Evolutionary conservation across 2,329 filamentous ascomycete species (phyloP), one percentile per base, ranked within the genome.

Genomic region (Fusarium proliferatum): DNA sequence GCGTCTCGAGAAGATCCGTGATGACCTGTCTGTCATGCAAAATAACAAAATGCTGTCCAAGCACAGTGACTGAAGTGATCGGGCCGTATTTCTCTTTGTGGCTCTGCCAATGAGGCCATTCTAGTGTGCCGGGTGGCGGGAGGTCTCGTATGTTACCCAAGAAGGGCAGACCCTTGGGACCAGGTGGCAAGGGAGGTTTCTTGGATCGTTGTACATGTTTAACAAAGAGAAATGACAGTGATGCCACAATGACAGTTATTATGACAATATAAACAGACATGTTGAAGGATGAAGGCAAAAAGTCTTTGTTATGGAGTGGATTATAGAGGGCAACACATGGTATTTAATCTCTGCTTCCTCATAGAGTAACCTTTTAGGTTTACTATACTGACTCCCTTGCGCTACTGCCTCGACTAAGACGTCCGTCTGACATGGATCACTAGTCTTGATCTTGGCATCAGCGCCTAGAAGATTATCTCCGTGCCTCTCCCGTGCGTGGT

Each of bases 111-210:
- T 85, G 82, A 30, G 77, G 66, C 71, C 78, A 82, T 66, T 84
- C 82, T 5, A 73, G 73, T 5, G 69, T 66, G 1, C 80, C 81
- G 0, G 69, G 59, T 0, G 80, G 74, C 0, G 87, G 87, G 11
- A 89, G 75, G 65, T 88, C 86, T 0, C 70, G 69, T 9, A 88
- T 66, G 66, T 88, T 89, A 6, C 87, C 87, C 1, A 89, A n/a
- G 1, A 89, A 19, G 0, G 85, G 85, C 13, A 85, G 69, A 0
- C 81, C 81, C 51, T 79, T 85, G 0, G 87, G 87, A 0, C 87
- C 87, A 1, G 87, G 87, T 0, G 86, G 87, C 15, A 71, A 16
- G 6, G 61, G 43, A 1, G 38, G 33, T 48, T 42, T 46, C 5
- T 30, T 6, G 2, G 21, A 6, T 23, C 12, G 17, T 19, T 16